Evolutionary conservation across 1,139 yeast species (phyloP), one percentile per base, ranked within the genome.

Genomic region (Debaryomycetaceae sp.): DNA sequence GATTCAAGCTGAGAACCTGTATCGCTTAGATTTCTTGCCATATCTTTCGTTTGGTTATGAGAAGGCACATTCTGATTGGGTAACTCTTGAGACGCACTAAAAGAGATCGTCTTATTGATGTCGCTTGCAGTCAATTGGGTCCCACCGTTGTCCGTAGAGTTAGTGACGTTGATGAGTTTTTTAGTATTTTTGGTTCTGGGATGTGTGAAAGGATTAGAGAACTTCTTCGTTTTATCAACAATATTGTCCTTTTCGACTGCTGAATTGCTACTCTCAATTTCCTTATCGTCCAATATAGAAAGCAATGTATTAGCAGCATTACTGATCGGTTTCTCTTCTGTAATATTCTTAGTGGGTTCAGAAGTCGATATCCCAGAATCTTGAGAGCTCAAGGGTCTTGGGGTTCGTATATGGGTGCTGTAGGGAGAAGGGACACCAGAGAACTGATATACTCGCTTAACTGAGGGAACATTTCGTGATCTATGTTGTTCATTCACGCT

Each of bases 361-460:
- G 36, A 34, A 31, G 22, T 34, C 9, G 38, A 17, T 11, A 42
- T 30, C 11, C 4, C 11, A 13, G 11, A 13, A 24, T 34, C 34
- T 9, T 17, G 41, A 13, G 31, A 31, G 20, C 24, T 30, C 3
- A 34, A 33, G 8, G 27, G 37, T 24, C 30, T 39, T 6, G 75
- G 66, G 39, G 75, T 59, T 59, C 63, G 58, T 55, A 75, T 65
- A 45, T 82, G 71, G 1, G 84, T 75, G 53, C 80, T 69, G 57
- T 81, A 83, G 3, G 88, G 88, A 0, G 87, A 79, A 5, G 88
- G 87, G 36, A 82, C 65, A 1, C 81, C 80, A 0, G 85, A 75
- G 54, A 82, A 84, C 51, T 80, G 84, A 49, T 82, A 81, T 1
- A 83, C 79, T 51, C 83, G 57, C 50, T 70, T 73, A 34, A 72